Evolutionary conservation across 2,329 filamentous ascomycete species (phyloP).

Genomic region (Simplicillium sp.): DNA sequence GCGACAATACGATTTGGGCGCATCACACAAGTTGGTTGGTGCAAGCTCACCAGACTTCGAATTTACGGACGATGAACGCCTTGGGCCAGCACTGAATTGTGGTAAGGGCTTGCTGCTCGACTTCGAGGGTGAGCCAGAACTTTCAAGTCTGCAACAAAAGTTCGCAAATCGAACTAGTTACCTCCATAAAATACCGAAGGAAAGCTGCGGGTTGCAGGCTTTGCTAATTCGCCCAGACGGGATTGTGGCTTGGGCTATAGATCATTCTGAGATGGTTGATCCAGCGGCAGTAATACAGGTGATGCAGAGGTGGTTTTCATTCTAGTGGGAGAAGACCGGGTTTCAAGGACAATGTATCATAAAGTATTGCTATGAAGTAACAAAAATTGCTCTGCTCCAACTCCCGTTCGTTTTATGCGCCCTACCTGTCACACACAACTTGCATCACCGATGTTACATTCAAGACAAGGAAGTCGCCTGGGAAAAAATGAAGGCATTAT

Average conservation of each 20-base stretch:
- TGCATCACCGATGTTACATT: no score
- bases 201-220: conserved; percentile 14
- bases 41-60: conserved; percentile 25
- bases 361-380: no score
- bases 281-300: no score
- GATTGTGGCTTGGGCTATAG: conserved; percentile 17
- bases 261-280: no score
- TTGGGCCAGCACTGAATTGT: conserved; percentile 18
- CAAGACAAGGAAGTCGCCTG: no score
- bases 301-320: no score
- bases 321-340: no score
- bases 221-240: conserved; percentile 22
- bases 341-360: no score
- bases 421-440: no score
- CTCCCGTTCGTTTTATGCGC: no score
- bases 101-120: conserved; percentile 19
- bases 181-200: conserved; percentile 9
- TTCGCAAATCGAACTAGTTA: conserved; percentile 12
- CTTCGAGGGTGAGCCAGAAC: conserved; percentile 9
- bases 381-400: no score
- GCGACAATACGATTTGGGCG: conserved; percentile 18
- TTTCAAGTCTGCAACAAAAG: conserved; percentile 7
- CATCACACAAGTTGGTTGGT: conserved; percentile 21
- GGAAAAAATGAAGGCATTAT: no score
- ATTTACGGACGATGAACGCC: conserved; percentile 14